phyloP scores from a whole-genome alignment of 2,329 filamentous ascomycete species.

The Cryphonectria naterciae region DNA sequence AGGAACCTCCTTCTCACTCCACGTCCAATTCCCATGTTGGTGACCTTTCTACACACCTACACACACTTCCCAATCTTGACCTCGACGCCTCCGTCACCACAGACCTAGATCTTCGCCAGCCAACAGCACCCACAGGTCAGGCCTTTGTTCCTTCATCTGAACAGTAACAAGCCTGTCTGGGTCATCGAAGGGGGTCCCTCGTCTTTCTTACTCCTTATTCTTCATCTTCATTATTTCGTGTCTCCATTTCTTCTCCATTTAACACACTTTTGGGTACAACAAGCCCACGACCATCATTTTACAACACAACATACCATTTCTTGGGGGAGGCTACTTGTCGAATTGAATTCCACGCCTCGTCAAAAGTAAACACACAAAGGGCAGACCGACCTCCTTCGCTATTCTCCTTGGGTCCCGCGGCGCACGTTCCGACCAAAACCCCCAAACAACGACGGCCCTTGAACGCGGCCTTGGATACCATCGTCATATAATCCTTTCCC shows the following conservation, averaged over 20 bases:
- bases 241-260: conserved; percentile 8
- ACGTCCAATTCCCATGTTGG: neutral
- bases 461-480: neutral
- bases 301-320: neutral
- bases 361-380: conserved; percentile 8
- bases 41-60: neutral
- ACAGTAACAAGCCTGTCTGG: conserved; percentile 3
- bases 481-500: conserved; percentile 1
- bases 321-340: conserved; percentile 19
- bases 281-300: conserved; percentile 26
- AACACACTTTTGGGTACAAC: conserved; percentile 20
- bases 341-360: conserved; percentile 29
- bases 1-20: conserved; percentile 3
- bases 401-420: conserved; percentile 6
- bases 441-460: neutral
- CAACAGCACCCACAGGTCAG: conserved; percentile 2
- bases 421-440: conserved; percentile 19
- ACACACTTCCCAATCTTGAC: neutral
- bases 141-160: conserved; percentile 6
- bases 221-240: conserved; percentile 1
- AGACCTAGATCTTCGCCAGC: conserved; percentile 1
- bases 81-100: neutral
- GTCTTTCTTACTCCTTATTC: conserved; percentile 3
- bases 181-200: neutral
- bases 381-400: conserved; percentile 23